Percentiles rank a stretch among this genome's conserved stretches.
phyloP scores from a whole-genome alignment of 169 alveolate genomes.

The Eimeria necatrix region DNA sequence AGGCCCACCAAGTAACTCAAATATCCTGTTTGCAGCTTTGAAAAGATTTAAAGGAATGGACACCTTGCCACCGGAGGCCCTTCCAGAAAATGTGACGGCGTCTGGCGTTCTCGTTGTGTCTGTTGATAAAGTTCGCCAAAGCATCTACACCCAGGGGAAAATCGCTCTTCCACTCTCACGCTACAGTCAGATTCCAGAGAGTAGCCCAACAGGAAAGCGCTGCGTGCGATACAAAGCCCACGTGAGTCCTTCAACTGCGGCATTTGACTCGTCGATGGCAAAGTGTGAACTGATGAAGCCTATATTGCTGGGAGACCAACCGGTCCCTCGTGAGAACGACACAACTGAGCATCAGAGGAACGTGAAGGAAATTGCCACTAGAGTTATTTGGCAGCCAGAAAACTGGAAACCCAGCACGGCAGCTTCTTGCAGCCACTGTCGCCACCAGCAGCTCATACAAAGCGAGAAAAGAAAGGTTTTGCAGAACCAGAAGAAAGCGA shows the following conservation, averaged over 20 bases:
- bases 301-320: constrained; percentile 2
- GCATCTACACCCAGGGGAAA: constrained; percentile 54
- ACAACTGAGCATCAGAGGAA: constrained; percentile 26
- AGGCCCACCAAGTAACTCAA: too few relatives aligned
- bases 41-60: constrained; percentile 83
- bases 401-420: constrained; percentile 41
- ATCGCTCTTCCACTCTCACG: constrained; percentile 56
- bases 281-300: not conserved
- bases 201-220: not conserved
- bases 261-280: not conserved
- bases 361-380: constrained; percentile 24
- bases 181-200: not conserved
- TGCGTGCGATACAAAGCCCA: not conserved
- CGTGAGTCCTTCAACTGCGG: not conserved
- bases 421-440: not conserved
- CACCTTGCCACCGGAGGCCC: constrained; percentile 66
- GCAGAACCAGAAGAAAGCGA: not conserved
- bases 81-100: constrained; percentile 81
- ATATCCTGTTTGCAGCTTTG: constrained; percentile 68
- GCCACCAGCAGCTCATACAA: not conserved
- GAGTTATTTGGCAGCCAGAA: constrained; percentile 64
- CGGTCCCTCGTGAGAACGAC: not conserved
- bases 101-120: constrained; percentile 63
- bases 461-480: not conserved
- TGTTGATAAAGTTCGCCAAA: constrained; percentile 71